Conservation (phyloP, 306 rosid species). For the Castanea mollissima region DNA sequence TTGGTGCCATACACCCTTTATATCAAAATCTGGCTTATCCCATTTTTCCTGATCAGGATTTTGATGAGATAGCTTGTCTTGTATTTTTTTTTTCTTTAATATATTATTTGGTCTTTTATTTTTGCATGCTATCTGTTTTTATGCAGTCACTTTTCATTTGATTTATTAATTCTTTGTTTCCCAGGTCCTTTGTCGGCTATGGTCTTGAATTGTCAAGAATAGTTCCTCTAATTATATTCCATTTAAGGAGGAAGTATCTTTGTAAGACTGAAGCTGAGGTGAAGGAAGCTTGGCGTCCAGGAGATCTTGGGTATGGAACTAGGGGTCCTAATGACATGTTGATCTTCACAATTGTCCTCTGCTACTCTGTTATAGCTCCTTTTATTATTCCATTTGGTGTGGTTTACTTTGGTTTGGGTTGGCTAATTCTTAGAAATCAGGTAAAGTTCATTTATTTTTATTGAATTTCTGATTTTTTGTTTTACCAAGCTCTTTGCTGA, state of each 20-base stretch:
- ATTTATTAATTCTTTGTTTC: conserved; percentile 7
- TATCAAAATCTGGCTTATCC: no score
- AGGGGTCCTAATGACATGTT: conserved; percentile 86
- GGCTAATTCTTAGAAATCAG: conserved; percentile 96
- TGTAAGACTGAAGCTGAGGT: conserved; percentile 87
- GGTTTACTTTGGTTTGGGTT: conserved; percentile 75
- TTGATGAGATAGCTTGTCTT: no score
- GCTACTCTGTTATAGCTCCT: conserved; percentile 91
- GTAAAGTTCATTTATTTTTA: conserved; percentile 35
- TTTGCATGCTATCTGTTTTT: no score
- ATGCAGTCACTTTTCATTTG: conserved; percentile 2
- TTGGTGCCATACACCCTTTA: no score
- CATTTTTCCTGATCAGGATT: no score
- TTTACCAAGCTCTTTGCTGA: not conserved
- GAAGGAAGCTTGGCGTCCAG: conserved; percentile 85
- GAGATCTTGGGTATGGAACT: conserved; percentile 81
- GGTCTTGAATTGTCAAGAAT: conserved; percentile 90
- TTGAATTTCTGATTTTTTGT: not conserved
- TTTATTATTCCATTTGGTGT: conserved; percentile 80
- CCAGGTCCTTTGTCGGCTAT: conserved; percentile 87
- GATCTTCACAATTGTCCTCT: conserved; percentile 65
- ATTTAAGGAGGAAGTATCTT: conserved; percentile 76
- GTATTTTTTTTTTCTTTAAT: no score
- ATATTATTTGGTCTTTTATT: no score
- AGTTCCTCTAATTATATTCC: conserved; percentile 85